A percentile compares a stretch with the other conserved stretches of the same genome.
These are phyloP conservation scores for Pestalotiopsis sp. DNA, from an alignment of 2,329 filamentous ascomycete species.

Conservation along the genomic window DNA sequence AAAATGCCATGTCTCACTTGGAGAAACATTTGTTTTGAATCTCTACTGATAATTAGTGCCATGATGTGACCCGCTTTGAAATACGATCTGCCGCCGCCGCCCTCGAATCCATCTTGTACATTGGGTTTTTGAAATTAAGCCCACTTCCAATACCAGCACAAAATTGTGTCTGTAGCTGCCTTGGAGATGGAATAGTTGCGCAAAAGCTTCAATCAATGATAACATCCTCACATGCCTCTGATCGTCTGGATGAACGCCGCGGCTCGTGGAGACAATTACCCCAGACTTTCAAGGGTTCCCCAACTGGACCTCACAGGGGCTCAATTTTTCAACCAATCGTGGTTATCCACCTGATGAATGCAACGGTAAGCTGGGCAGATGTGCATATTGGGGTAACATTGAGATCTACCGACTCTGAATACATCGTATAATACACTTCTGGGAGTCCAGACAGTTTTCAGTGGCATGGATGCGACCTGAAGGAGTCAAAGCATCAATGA, in stretches of 20 bases:
- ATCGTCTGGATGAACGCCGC: neutral
- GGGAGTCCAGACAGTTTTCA: neutral
- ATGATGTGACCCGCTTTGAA: no score
- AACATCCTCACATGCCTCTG: slow-evolving; percentile 10
- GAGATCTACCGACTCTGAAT: neutral
- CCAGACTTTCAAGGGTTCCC: slow-evolving; percentile 5
- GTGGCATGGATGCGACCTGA: neutral
- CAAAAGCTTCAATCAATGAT: neutral
- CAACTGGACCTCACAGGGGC: neutral
- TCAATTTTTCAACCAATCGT: slow-evolving; percentile 5
- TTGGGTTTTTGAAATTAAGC: no score
- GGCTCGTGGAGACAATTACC: neutral
- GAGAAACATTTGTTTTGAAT: neutral
- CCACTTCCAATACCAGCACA: no score
- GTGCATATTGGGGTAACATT: slow-evolving; percentile 3
- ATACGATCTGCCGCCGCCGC: no score
- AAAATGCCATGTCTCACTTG: neutral
- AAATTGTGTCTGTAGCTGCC: no score
- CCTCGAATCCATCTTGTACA: no score
- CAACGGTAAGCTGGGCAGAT: neutral
- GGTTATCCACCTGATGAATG: neutral
- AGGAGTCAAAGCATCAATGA: neutral
- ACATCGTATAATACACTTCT: neutral
- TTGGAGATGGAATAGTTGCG: no score
- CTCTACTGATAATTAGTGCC: no score